Conservation (phyloP, 345 rosid genomes). For the Eucalyptus marginata region DNA sequence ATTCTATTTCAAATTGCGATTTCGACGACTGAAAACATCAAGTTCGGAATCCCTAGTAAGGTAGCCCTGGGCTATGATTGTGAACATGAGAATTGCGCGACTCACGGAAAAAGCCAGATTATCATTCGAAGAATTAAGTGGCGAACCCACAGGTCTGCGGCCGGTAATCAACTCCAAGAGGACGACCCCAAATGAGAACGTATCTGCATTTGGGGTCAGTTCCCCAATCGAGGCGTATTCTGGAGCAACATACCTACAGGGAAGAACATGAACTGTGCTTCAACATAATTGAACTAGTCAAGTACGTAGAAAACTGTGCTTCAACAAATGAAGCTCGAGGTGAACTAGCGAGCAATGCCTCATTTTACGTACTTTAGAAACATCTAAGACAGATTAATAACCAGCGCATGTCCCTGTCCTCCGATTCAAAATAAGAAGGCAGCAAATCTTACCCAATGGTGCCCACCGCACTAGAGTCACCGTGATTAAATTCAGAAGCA, state of each 20-base stretch:
- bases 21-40: neutral
- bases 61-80: neutral
- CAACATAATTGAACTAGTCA: neutral
- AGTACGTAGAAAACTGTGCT: too few species aligned
- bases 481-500: conserved; percentile 66
- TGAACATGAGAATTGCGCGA: neutral
- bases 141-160: conserved; percentile 62
- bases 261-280: neutral
- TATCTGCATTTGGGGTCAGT: conserved; percentile 36
- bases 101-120: conserved; percentile 93
- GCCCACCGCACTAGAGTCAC: conserved; percentile 34
- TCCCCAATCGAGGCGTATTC: conserved; percentile 92
- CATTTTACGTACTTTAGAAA: neutral
- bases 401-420: neutral
- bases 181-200: conserved; percentile 82
- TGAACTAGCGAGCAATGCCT: neutral
- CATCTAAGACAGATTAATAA: neutral
- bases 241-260: conserved; percentile 73
- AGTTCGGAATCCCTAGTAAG: neutral
- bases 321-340: neutral
- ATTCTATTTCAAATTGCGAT: neutral
- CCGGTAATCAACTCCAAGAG: conserved; percentile 87
- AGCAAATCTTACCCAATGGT: conserved; percentile 56
- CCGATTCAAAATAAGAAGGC: too few species aligned
- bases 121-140: conserved; percentile 53